Conservation (phyloP, 148 eudicot species). For the Rhododendron mucronatum region DNA sequence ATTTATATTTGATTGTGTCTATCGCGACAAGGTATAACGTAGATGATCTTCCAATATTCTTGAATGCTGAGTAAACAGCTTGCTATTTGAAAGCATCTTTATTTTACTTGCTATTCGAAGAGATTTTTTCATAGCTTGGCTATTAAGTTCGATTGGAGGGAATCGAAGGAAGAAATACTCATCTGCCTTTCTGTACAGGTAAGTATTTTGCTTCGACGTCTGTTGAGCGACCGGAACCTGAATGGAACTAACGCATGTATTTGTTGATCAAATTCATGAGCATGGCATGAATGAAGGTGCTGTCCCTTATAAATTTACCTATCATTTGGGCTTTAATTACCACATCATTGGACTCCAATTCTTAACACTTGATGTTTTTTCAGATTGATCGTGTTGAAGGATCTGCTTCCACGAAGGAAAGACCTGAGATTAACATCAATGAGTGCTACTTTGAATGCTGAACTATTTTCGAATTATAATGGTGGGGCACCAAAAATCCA, state of each 20-base stretch:
- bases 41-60: background rate
- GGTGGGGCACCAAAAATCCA: slow-evolving; percentile 89
- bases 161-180: slow-evolving; percentile 95
- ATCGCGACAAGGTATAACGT: no score
- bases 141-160: slow-evolving; percentile 99
- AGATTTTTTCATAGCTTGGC: slow-evolving; percentile 76
- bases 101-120: slow-evolving; percentile 32
- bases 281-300: slow-evolving; percentile 60
- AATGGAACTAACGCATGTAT: slow-evolving; percentile 26
- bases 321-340: background rate
- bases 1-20: no score
- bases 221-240: slow-evolving; percentile 86
- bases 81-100: slow-evolving; percentile 22
- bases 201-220: slow-evolving; percentile 92
- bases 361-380: background rate
- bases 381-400: no score
- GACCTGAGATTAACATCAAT: no score
- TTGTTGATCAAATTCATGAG: no score
- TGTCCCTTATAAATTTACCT: background rate
- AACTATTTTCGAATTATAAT: slow-evolving; percentile 77
- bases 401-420: no score
- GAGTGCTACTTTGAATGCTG: no score
- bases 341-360: background rate
- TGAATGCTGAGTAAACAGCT: slow-evolving; percentile 5
- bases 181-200: slow-evolving; percentile 95